These are phyloP conservation scores for Henckelia pumila DNA, from an alignment of 257 asterid species.

Conservation along the genomic window DNA sequence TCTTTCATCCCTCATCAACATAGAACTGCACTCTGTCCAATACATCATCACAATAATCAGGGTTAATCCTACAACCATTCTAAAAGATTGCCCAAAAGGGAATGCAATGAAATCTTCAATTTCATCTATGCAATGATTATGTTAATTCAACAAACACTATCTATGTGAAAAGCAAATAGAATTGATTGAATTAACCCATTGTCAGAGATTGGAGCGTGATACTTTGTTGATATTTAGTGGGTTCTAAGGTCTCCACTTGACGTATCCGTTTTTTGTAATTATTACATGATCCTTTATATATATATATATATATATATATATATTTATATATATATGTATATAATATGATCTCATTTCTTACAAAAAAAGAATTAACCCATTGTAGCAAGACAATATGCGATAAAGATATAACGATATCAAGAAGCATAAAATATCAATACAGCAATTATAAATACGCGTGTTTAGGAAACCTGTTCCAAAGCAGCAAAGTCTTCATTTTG, in stretches of 20 bases:
- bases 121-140: not conserved
- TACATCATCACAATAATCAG: not conserved
- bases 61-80: not conserved
- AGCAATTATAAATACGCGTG: constrained; percentile 19
- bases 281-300: too few species aligned
- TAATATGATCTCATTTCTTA: too few species aligned
- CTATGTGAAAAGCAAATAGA: not conserved
- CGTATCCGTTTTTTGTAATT: too few species aligned
- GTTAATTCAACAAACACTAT: not conserved
- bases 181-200: too few species aligned
- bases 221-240: too few species aligned
- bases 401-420: too few species aligned
- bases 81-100: constrained; percentile 8
- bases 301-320: too few species aligned
- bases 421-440: not conserved
- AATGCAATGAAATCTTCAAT: not conserved
- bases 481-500: constrained; percentile 92
- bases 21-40: not conserved
- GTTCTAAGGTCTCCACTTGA: too few species aligned
- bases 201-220: too few species aligned
- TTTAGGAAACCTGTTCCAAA: constrained; percentile 77
- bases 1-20: constrained; percentile 1
- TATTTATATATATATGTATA: too few species aligned
- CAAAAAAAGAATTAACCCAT: too few species aligned
- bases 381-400: constrained; percentile 2